These are phyloP conservation scores for Hordeum vulgare DNA, from an alignment of 176 grass and related monocot genomes.

Conservation along the genomic window DNA sequence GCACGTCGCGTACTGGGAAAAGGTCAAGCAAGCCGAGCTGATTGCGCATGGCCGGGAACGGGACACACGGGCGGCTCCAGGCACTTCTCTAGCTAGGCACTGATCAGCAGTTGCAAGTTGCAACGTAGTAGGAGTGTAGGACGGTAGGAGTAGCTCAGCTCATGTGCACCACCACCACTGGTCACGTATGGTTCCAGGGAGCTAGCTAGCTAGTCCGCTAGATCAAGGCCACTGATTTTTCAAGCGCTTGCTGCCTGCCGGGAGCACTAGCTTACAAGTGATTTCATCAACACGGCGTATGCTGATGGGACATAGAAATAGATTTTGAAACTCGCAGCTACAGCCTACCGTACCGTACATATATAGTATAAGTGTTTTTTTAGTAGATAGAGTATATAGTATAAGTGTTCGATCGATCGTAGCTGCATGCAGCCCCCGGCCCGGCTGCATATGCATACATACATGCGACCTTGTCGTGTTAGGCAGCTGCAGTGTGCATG, in stretches of 20 bases:
- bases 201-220: background rate
- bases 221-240: background rate
- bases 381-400: too few relatives aligned
- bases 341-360: background rate
- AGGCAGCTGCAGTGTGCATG: slow-evolving; percentile 9
- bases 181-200: background rate
- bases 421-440: too few relatives aligned
- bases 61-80: background rate
- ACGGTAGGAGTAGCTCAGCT: background rate
- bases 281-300: background rate
- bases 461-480: slow-evolving; percentile 24
- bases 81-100: background rate
- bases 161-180: background rate
- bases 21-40: background rate
- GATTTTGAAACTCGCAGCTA: slow-evolving; percentile 22
- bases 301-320: too few relatives aligned
- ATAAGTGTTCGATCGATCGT: too few relatives aligned
- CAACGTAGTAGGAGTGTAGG: too few relatives aligned
- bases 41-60: background rate
- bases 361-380: too few relatives aligned
- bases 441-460: background rate
- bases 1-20: background rate
- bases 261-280: background rate
- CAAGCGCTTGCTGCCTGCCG: background rate
- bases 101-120: background rate